Base-by-base conservation (phyloP, 176 grass and related monocot genomes). In the Lolium multiflorum region DNA sequence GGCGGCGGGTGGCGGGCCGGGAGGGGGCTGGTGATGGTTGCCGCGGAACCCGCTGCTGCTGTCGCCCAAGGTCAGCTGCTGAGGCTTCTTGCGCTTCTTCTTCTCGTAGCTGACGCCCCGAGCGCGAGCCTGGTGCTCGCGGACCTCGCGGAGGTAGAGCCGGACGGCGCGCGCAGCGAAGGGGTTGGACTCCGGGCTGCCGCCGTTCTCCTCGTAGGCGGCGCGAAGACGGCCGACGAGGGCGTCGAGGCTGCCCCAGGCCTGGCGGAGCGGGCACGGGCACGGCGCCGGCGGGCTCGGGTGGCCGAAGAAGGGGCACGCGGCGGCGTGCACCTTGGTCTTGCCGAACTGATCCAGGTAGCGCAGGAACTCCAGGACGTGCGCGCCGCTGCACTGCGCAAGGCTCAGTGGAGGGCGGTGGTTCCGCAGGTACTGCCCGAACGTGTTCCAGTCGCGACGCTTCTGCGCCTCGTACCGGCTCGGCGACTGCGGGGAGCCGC, bases 331-430 rank as follows among this genome's bases (percentile, higher is more conserved):
- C 26, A 98, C 95, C 83, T 98, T 98, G 63, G 95, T 98, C 88
- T 98, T 98, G 39, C 95, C 95, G 70, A 97, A 97, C 80, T 97
- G 95, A 86, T 97, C 95, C 49, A 97, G 95, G 84, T 97, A 97
- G 47, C 95, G 90, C 18, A 97, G 92, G 91, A 97, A 97, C 83
- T 97, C 95, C 7, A 97, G 83, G 47, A 97, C 95, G 79, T 97
- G 95, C 12, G 92, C 92, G 6, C 95, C 95, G 87, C 95, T 97
- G 84, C 95, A 97, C 78, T 92, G 93, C 17, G 91, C 74, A 6
- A 95, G 81, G 61, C 86, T 85, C 71, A 95, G 91, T 28, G 93
- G 90, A 39, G 93, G 91, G n/a, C 93, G 83, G 76, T 92, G 88
- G 90, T 95, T 95, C 25, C 88, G 85, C 57, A 95, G 89, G 84